Evolutionary conservation across 2,329 filamentous ascomycete species (phyloP).

Genomic region (Grosmannia penicillata): DNA sequence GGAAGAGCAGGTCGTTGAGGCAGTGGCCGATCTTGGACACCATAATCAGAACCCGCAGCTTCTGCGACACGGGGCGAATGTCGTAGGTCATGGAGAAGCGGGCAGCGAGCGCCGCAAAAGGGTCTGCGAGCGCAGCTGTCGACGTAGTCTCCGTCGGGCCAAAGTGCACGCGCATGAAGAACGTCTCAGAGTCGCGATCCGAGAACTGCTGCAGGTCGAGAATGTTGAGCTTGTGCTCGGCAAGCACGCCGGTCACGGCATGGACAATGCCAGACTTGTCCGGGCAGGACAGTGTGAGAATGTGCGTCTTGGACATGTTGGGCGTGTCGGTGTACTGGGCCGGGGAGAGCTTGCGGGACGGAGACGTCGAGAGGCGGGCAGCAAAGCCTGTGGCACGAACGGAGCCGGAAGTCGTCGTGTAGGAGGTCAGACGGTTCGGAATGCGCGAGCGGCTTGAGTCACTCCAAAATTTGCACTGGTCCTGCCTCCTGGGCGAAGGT

Average conservation of each 20-base stretch:
- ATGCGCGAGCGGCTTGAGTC: too few relatives aligned
- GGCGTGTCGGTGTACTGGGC: not conserved
- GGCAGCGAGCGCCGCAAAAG: conserved; percentile 45
- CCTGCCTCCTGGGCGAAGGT: not conserved
- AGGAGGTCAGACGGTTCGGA: not conserved
- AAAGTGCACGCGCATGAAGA: conserved; percentile 85
- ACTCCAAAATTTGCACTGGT: conserved; percentile 1
- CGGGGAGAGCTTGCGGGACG: not conserved
- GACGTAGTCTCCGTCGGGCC: conserved; percentile 38
- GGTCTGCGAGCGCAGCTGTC: conserved; percentile 34
- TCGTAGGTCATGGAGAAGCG: conserved; percentile 56
- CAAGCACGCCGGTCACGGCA: conserved; percentile 66
- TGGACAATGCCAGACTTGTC: conserved; percentile 78
- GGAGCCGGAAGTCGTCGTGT: not conserved
- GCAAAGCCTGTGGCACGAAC: not conserved
- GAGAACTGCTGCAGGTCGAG: conserved; percentile 76
- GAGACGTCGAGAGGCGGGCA: not conserved
- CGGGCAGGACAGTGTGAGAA: conserved; percentile 70
- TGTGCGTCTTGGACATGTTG: conserved; percentile 41
- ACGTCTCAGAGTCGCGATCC: conserved; percentile 56
- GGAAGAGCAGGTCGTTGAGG: conserved; percentile 53
- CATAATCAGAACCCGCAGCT: conserved; percentile 72
- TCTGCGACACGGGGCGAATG: conserved; percentile 51
- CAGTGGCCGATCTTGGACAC: conserved; percentile 82
- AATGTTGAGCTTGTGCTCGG: conserved; percentile 61